Evolutionary conservation across 805 yeast species (phyloP).

Genomic region (Kodamaea nitidulidarum): DNA sequence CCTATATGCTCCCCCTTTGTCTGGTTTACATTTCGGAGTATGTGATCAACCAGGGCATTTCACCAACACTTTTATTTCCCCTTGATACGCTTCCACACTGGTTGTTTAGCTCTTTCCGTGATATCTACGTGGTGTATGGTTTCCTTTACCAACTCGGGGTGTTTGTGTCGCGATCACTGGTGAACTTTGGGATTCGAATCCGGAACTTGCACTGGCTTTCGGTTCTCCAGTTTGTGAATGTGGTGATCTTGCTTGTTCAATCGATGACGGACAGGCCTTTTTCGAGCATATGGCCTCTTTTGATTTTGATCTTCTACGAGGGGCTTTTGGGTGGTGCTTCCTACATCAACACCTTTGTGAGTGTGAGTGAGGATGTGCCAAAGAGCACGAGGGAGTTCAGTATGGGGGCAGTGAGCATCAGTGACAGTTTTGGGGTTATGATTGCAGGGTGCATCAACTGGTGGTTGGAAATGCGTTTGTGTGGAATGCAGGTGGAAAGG

Average conservation of each 20-base stretch:
- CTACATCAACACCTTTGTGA: constrained; percentile 83
- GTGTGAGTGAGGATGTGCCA: constrained; percentile 57
- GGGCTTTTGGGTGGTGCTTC: constrained; percentile 89
- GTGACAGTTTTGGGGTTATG: constrained; percentile 82
- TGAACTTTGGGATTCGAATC: constrained; percentile 56
- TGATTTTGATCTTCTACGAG: constrained; percentile 72
- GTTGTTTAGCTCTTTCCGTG: constrained; percentile 63
- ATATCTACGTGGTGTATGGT: constrained; percentile 87
- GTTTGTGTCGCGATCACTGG: constrained; percentile 83
- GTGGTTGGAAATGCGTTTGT: constrained; percentile 68
- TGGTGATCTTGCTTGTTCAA: constrained; percentile 56
- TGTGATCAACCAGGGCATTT: constrained; percentile 83
- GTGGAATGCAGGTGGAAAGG: constrained; percentile 61
- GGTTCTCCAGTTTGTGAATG: constrained; percentile 61
- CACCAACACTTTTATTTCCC: constrained; percentile 84
- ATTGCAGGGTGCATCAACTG: constrained; percentile 74
- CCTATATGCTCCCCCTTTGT: constrained; percentile 80
- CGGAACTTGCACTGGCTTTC: constrained; percentile 59
- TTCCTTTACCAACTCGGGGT: constrained; percentile 90
- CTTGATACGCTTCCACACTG: constrained; percentile 57
- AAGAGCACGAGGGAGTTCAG: constrained; percentile 51
- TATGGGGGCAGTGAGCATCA: constrained; percentile 77
- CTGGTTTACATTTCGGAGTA: constrained; percentile 86
- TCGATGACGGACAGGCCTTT: constrained; percentile 55
- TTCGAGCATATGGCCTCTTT: constrained; percentile 57